Conservation (phyloP, 805 yeast genomes). For the Candida cerambycidarum region DNA sequence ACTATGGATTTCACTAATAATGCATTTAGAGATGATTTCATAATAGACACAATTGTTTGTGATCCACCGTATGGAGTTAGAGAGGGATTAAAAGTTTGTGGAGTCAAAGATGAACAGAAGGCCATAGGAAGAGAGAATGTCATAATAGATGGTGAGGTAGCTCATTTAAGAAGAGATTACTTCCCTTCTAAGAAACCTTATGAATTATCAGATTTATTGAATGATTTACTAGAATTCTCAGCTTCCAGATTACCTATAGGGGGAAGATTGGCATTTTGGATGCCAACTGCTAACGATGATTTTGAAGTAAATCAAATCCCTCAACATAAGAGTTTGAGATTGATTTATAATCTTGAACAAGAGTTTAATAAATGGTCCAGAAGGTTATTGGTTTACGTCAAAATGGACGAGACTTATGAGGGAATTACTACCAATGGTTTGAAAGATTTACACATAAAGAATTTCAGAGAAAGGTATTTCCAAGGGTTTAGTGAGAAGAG, state of each 20-base stretch:
- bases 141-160: slow-evolving; percentile 75
- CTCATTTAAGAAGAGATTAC: slow-evolving; percentile 76
- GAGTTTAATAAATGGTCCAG: slow-evolving; percentile 93
- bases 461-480: slow-evolving; percentile 77
- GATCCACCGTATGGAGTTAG: slow-evolving; percentile 99
- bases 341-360: slow-evolving; percentile 76
- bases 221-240: slow-evolving; percentile 75
- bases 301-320: slow-evolving; percentile 70
- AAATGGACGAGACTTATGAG: slow-evolving; percentile 49
- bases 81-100: slow-evolving; percentile 91
- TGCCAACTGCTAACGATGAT: slow-evolving; percentile 95
- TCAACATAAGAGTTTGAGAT: slow-evolving; percentile 68
- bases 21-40: slow-evolving; percentile 62
- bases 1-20: slow-evolving; percentile 96
- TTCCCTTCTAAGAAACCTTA: slow-evolving; percentile 93
- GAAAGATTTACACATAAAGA: slow-evolving; percentile 46
- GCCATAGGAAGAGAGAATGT: slow-evolving; percentile 72
- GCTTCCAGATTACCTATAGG: slow-evolving; percentile 66
- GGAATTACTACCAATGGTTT: slow-evolving; percentile 50
- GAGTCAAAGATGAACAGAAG: slow-evolving; percentile 67
- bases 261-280: slow-evolving; percentile 92
- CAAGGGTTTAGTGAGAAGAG: slow-evolving; percentile 54
- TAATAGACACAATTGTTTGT: slow-evolving; percentile 79
- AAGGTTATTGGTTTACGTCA: slow-evolving; percentile 75
- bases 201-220: slow-evolving; percentile 70